phyloP scores from a whole-genome alignment of 2,329 filamentous ascomycete species.

The Cladophialophora immunda region DNA sequence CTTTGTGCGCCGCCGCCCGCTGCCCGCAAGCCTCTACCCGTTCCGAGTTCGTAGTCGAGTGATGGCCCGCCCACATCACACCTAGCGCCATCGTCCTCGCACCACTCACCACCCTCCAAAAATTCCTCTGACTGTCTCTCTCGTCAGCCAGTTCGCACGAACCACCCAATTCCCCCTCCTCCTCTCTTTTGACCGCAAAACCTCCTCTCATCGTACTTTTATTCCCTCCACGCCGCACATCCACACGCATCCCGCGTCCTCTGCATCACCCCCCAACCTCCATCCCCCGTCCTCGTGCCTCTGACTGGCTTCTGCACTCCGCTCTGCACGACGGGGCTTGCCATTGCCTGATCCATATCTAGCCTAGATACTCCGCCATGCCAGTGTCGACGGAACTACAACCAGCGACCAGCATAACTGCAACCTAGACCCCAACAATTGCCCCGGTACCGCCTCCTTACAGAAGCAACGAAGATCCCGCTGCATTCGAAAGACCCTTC shows the following conservation, averaged over 20 bases:
- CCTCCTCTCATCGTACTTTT: slow-evolving; percentile 13
- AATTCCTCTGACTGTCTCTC: slow-evolving; percentile 4
- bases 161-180: slow-evolving; percentile 14
- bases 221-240: slow-evolving; percentile 15
- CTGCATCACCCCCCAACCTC: slow-evolving; percentile 23
- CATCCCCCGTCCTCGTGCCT: slow-evolving; percentile 20
- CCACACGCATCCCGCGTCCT: slow-evolving; percentile 34
- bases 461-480: slow-evolving; percentile 30
- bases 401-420: slow-evolving; percentile 22
- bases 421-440: slow-evolving; percentile 27
- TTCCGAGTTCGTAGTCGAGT: slow-evolving; percentile 7
- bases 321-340: slow-evolving; percentile 21
- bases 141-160: slow-evolving; percentile 9
- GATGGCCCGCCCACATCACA: slow-evolving; percentile 5
- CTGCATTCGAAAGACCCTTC: slow-evolving; percentile 10
- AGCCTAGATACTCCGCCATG: slow-evolving; percentile 29
- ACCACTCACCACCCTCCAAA: slow-evolving; percentile 2
- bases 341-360: slow-evolving; percentile 31
- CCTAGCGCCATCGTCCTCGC: slow-evolving; percentile 5
- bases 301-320: slow-evolving; percentile 31
- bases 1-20: neutral
- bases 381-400: slow-evolving; percentile 11
- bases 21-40: slow-evolving; percentile 9
- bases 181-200: slow-evolving; percentile 14
- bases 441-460: slow-evolving; percentile 18